A percentile compares a stretch with the other conserved stretches of the same genome.
Evolutionary conservation across 306 rosid species (phyloP).

Genomic region (Ammopiptanthus mongolicus): DNA sequence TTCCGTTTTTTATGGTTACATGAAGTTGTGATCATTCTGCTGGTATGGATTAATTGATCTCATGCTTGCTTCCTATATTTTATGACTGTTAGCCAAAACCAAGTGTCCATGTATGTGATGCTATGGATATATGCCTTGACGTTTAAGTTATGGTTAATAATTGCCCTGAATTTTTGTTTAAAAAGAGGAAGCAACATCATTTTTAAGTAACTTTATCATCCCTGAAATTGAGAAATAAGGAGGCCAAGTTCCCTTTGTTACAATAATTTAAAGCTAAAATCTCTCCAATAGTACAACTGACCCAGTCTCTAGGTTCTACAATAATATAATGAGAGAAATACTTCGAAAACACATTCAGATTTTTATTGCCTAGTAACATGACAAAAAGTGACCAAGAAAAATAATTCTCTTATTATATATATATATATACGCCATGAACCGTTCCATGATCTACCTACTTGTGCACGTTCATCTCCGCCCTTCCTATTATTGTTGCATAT

Average conservation of each 20-base stretch:
- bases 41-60: background rate
- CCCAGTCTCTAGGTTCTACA: conserved; percentile 30
- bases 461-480: conserved; percentile 20
- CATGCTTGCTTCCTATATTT: background rate
- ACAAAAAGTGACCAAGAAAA: conserved; percentile 36
- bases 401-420: conserved; percentile 35
- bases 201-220: background rate
- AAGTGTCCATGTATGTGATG: background rate
- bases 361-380: conserved; percentile 31
- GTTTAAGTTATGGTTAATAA: background rate
- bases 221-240: conserved; percentile 25
- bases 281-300: conserved; percentile 17
- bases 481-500: conserved; percentile 29
- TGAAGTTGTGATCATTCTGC: background rate
- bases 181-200: background rate
- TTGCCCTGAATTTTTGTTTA: background rate
- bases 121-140: background rate
- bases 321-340: conserved; percentile 23
- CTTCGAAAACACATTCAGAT: conserved; percentile 33
- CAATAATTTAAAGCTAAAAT: conserved; percentile 11
- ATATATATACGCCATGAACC: conserved; percentile 38
- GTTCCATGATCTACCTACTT: conserved; percentile 35
- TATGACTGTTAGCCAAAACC: background rate
- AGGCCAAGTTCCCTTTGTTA: conserved; percentile 20
- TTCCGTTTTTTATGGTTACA: background rate